Evolutionary conservation across 2,329 filamentous ascomycete species (phyloP), one percentile per base, ranked within the genome.

Genomic region (Colletotrichum falcatum): DNA sequence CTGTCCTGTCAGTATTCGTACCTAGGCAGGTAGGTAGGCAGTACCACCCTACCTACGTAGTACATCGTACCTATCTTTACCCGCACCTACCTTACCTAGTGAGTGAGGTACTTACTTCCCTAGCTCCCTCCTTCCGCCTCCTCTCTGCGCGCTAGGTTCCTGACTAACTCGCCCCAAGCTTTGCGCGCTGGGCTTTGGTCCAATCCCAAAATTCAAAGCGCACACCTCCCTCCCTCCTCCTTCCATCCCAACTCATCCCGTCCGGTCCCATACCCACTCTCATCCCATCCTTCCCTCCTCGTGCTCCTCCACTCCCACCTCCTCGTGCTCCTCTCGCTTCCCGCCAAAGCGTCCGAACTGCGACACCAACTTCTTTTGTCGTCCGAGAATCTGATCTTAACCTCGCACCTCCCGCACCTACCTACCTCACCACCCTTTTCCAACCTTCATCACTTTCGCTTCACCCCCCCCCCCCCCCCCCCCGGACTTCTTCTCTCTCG

Each of bases 81-180:
- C 26, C 65, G 33, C 23, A 56, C 54, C 44, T 46, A 42, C 39
- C 37, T 42, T 18, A 20, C 16, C 5, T 16, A 39, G 37, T 16
- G 16, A 39, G 14, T 37, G 20, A 37, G 53, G 53, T 56, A 56
- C 54, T 26, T 56, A 56, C 54, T 26, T 18, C 58, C 64, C 53
- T 67, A 54, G 64, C 60, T 44, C 35, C 28, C 26, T 58, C 58
- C 35, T 48, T 62, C 65, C 51, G 46, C 26, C 49, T 51, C 48
- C 20, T 53, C 64, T 70, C 46, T 63, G 53, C 64, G 48, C 58
- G 64, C 68, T 71, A 71, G 64, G 68, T 71, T 67, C 68, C 68
- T 71, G 68, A 71, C 68, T 71, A 71, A 67, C 68, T 61, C 23
- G 55, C 58, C 46, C 64, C 51, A 68, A 71, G 68, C 68, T 71